A percentile compares a stretch with the other conserved stretches of the same genome.
These are phyloP conservation scores for Termitomyces sp. DNA, from an alignment of 768 basidiomycete genomes.

Conservation along the genomic window DNA sequence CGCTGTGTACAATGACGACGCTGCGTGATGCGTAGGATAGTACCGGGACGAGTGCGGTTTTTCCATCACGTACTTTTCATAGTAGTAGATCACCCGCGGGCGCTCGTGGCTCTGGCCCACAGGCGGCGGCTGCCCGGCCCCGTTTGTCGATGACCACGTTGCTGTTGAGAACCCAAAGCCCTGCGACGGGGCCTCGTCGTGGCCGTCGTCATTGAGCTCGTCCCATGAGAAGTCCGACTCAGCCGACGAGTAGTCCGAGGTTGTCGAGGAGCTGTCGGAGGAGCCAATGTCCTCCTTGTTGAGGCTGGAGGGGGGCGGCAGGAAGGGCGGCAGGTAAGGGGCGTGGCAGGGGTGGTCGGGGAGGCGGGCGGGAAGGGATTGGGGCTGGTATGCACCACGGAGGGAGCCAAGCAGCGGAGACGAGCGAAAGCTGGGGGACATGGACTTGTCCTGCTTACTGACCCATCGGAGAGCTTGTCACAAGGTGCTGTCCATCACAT, in stretches of 20 bases:
- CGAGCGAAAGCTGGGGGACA: too few relatives aligned
- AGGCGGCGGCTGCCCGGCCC: too few relatives aligned
- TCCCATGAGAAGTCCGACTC: neutral
- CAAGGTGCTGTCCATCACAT: too few relatives aligned
- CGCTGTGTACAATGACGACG: neutral
- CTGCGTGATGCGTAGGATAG: neutral
- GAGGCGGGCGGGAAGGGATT: neutral
- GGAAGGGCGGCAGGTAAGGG: neutral
- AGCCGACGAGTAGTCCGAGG: neutral
- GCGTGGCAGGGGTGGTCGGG: neutral
- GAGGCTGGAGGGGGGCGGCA: neutral
- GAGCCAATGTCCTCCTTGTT: constrained; percentile 8
- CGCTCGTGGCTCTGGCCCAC: too few relatives aligned
- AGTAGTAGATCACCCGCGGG: neutral
- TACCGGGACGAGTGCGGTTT: neutral
- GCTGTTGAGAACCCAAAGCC: constrained; percentile 8
- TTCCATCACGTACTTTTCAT: neutral
- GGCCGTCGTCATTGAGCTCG: neutral
- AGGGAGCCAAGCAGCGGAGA: too few relatives aligned
- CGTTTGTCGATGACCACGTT: neutral
- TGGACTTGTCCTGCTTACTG: too few relatives aligned
- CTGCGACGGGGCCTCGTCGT: neutral
- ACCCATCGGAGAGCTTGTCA: too few relatives aligned
- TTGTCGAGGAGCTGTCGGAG: neutral
- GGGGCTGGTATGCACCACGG: neutral